Evolutionary conservation across 2,329 filamentous ascomycete genomes (phyloP), one percentile per base, ranked within the genome.

Genomic region (Phyllosticta ampelicida): DNA sequence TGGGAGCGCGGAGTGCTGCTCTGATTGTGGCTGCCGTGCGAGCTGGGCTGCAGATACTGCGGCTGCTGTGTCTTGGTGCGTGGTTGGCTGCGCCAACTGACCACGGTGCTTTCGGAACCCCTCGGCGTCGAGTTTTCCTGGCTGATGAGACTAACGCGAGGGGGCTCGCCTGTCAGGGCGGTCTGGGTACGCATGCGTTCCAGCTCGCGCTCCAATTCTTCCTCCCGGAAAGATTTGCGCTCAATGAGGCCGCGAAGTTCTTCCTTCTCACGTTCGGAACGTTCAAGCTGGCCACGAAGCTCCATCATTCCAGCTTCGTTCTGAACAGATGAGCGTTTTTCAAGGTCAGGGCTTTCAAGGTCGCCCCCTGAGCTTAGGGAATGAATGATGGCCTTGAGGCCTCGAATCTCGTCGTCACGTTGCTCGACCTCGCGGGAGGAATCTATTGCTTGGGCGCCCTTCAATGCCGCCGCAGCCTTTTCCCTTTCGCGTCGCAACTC

Each of bases 331-430:
- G 65, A 69, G 48, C 66, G 67, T 36, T 67, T 67, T 19, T 71
- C 68, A 20, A 57, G 16, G 23, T 54, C 62, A 16, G 62, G 59
- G 21, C 61, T 61, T 19, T 54, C 56, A 44, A 54, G 48, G 26
- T 70, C 75, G 10, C 85, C 82, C 64, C 89, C 89, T 61, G 90
- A 82, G 70, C 90, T 96, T 44, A 99, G 79, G 18, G 90, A 96
- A 73, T 97, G 92, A 61, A 99, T 97, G 68, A 99, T 97, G 50
- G 94, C 92, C 73, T 97, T 99, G 63, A 99, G 80, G 52, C 94
- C 94, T 62, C 92, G 83, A 67, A 99, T 97, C 75, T 99, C 94
- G 66, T 99, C 94, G 67, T 99, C 92, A 70, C 95, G 94, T 68
- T 95, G 88, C 69, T 95, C 90, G 28, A 97, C 74, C 62, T 96